Percentiles rank a stretch among this genome's conserved stretches.
Conservation (phyloP, 2,329 filamentous ascomycete genomes). For the Davidsoniella neocaledoniae region DNA sequence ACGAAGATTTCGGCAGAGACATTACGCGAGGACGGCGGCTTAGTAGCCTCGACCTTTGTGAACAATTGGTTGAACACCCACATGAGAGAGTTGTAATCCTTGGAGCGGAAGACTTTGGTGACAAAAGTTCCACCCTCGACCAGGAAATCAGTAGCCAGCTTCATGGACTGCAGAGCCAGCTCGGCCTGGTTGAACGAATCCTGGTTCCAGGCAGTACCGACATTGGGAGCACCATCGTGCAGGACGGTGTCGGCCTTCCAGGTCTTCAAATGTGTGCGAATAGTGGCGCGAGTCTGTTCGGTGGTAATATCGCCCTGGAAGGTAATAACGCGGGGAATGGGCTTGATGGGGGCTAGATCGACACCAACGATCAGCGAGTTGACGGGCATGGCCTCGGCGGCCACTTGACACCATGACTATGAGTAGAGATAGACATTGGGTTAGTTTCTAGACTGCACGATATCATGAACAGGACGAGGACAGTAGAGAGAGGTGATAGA, state of each 20-base stretch:
- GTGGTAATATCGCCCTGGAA: slow-evolving; percentile 98
- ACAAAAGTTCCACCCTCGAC: slow-evolving; percentile 82
- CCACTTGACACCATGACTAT: slow-evolving; percentile 89
- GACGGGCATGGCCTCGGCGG: slow-evolving; percentile 82
- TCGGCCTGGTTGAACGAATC: slow-evolving; percentile 97
- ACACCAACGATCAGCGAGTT: slow-evolving; percentile 86
- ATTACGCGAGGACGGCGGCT: slow-evolving; percentile 87
- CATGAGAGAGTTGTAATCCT: slow-evolving; percentile 87
- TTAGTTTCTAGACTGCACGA: slow-evolving; percentile 16
- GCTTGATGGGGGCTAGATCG: slow-evolving; percentile 86
- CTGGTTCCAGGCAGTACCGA: slow-evolving; percentile 94
- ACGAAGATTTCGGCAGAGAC: slow-evolving; percentile 98
- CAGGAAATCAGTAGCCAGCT: slow-evolving; percentile 86
- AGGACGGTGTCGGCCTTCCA: slow-evolving; percentile 93
- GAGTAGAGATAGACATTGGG: slow-evolving; percentile 4
- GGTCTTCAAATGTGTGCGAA: slow-evolving; percentile 78
- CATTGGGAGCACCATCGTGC: slow-evolving; percentile 94
- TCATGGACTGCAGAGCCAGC: slow-evolving; percentile 75
- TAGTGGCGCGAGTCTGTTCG: slow-evolving; percentile 82
- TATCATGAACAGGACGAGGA: background rate
- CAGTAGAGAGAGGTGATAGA: background rate
- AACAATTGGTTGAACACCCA: slow-evolving; percentile 99
- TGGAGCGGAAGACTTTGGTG: slow-evolving; percentile 92
- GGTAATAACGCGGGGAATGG: slow-evolving; percentile 82
- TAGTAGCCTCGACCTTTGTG: slow-evolving; percentile 87